Percentiles rank a stretch among this genome's conserved stretches.
These are phyloP conservation scores for Spiromyces aspiralis DNA, from an alignment of 371 early-diverging fungal genomes.

Conservation along the genomic window DNA sequence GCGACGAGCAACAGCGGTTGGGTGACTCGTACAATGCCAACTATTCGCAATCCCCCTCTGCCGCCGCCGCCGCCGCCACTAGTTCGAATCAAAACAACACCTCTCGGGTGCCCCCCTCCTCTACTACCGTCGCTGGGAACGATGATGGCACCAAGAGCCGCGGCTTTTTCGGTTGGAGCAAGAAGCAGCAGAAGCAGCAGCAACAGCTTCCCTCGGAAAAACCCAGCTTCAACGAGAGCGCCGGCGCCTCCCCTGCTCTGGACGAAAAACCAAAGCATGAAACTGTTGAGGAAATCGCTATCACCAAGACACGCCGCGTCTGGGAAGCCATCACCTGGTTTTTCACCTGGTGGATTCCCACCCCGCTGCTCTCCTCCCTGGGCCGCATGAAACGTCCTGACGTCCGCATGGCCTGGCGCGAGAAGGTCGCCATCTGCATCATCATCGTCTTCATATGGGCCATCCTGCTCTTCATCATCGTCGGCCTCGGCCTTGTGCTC, in stretches of 20 bases:
- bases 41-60: too few species aligned
- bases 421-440: slow-evolving; percentile 87
- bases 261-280: background rate
- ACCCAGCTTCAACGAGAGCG: too few species aligned
- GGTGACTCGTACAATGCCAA: too few species aligned
- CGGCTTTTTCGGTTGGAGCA: background rate
- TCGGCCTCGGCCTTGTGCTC: slow-evolving; percentile 65
- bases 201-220: background rate
- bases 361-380: slow-evolving; percentile 32
- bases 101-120: background rate
- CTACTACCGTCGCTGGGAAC: background rate
- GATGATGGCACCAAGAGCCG: background rate
- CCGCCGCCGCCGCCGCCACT: background rate
- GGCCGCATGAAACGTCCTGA: slow-evolving; percentile 73
- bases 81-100: too few species aligned
- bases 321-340: slow-evolving; percentile 55
- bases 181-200: background rate
- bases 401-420: slow-evolving; percentile 92
- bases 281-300: background rate
- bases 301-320: background rate
- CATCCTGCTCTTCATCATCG: slow-evolving; percentile 74
- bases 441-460: slow-evolving; percentile 65
- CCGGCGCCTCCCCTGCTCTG: background rate
- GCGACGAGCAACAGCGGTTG: background rate
- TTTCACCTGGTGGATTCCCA: slow-evolving; percentile 63